Evolutionary conservation across 225 moss, liverwort and hornwort genomes (phyloP).

Genomic region (Anthoceros angustus): DNA sequence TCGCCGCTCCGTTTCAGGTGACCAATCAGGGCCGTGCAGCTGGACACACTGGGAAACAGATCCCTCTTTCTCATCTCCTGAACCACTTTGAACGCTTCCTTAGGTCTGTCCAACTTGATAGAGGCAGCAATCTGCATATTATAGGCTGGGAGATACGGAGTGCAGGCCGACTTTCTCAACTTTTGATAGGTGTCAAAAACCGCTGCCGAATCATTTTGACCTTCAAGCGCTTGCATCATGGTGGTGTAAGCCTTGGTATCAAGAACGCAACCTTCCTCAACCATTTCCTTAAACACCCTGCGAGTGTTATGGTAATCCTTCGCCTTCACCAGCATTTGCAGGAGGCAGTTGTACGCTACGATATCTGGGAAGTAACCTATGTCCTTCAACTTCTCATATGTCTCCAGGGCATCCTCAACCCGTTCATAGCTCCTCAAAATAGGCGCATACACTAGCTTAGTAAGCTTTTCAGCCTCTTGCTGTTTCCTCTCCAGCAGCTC

Average conservation of each 20-base stretch:
- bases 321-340: not conserved
- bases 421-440: not conserved
- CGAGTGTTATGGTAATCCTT: not conserved
- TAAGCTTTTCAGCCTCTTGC: not conserved
- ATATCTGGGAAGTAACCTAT: not conserved
- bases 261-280: not conserved
- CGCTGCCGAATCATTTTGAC: not conserved
- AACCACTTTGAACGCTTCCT: not conserved
- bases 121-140: not conserved
- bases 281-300: not conserved
- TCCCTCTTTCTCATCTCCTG: not conserved
- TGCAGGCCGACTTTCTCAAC: not conserved
- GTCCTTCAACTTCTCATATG: not conserved
- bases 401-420: not conserved
- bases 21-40: not conserved
- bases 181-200: not conserved
- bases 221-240: not conserved
- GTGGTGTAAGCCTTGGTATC: not conserved
- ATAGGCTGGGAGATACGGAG: not conserved
- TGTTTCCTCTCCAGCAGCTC: not conserved
- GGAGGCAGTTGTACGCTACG: not conserved
- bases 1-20: not conserved
- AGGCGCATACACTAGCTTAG: not conserved
- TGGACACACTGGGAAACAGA: not conserved
- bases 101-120: not conserved